Percentiles rank a stretch among this genome's conserved stretches.
phyloP scores from a whole-genome alignment of 768 basidiomycete species.

The Neoboletus subvelutipes region DNA sequence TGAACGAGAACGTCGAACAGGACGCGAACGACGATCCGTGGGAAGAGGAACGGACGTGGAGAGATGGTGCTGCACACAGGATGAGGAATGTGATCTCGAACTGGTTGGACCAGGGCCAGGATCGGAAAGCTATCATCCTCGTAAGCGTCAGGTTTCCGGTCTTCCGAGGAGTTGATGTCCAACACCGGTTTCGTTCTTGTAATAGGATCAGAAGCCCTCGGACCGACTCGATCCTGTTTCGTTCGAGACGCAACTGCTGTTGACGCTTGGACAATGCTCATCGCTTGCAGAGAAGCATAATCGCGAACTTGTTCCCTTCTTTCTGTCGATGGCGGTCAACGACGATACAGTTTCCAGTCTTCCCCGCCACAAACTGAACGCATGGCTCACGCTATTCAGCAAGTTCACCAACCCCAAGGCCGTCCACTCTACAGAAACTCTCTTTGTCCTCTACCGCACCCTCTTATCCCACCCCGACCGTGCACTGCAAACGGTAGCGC shows the following conservation, averaged over 20 bases:
- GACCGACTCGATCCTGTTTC: slow-evolving; percentile 70
- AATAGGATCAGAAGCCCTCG: slow-evolving; percentile 38
- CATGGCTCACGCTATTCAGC: slow-evolving; percentile 83
- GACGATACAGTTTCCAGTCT: slow-evolving; percentile 39
- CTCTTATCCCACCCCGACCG: slow-evolving; percentile 85
- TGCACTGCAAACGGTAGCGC: slow-evolving; percentile 67
- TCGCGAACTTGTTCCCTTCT: slow-evolving; percentile 82
- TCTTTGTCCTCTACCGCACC: slow-evolving; percentile 66
- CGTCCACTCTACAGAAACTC: slow-evolving; percentile 61
- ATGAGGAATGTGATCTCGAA: slow-evolving; percentile 46
- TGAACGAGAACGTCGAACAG: slow-evolving; percentile 24
- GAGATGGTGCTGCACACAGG: slow-evolving; percentile 71
- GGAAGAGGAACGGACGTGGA: slow-evolving; percentile 76
- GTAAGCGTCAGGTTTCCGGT: slow-evolving; percentile 24
- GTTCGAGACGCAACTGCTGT: slow-evolving; percentile 82
- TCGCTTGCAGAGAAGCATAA: slow-evolving; percentile 83
- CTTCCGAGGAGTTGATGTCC: not conserved
- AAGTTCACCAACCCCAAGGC: slow-evolving; percentile 96
- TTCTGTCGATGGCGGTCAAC: slow-evolving; percentile 51
- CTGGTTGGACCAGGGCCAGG: slow-evolving; percentile 42
- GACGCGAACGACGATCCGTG: slow-evolving; percentile 34
- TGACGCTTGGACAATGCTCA: slow-evolving; percentile 64
- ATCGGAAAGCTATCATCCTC: slow-evolving; percentile 33
- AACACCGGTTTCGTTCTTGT: not conserved
- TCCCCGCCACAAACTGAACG: slow-evolving; percentile 58